These are phyloP conservation scores for Aspergillus caelatus DNA, from an alignment of 2,329 filamentous ascomycete species.

Conservation along the genomic window DNA sequence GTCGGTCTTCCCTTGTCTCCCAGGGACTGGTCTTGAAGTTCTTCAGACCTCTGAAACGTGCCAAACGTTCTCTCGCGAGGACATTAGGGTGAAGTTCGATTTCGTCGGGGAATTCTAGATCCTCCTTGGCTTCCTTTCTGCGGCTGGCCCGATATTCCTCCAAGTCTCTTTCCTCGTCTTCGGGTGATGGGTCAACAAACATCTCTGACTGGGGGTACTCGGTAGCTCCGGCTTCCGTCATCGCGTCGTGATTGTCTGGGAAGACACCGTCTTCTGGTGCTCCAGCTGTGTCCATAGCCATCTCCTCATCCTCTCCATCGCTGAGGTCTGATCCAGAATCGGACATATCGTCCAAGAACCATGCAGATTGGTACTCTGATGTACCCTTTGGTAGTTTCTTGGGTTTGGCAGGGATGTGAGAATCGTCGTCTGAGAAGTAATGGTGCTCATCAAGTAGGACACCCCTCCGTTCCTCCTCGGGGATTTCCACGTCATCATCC, in stretches of 20 bases:
- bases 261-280: constrained; percentile 83
- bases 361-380: constrained; percentile 90
- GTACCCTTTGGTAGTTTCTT: constrained; percentile 86
- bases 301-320: constrained; percentile 62
- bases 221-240: constrained; percentile 77
- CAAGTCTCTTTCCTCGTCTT: constrained; percentile 82
- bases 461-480: constrained; percentile 70
- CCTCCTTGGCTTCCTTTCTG: constrained; percentile 80
- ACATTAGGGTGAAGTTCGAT: constrained; percentile 91
- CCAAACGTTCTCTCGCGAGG: constrained; percentile 79
- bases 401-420: constrained; percentile 60
- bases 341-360: constrained; percentile 83
- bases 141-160: constrained; percentile 79
- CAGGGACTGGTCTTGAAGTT: constrained; percentile 84
- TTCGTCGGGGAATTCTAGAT: constrained; percentile 95
- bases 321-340: constrained; percentile 84
- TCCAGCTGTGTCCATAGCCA: constrained; percentile 58
- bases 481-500: constrained; percentile 61
- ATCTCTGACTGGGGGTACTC: constrained; percentile 94
- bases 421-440: constrained; percentile 91
- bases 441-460: constrained; percentile 95
- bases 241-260: constrained; percentile 53
- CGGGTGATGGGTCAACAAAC: constrained; percentile 76
- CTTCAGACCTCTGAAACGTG: constrained; percentile 88
- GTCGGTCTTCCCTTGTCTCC: constrained; percentile 84